Evolutionary conservation across 169 alveolate species (phyloP), one percentile per base, ranked within the genome.

Genomic region (Plasmodium gonderi): DNA sequence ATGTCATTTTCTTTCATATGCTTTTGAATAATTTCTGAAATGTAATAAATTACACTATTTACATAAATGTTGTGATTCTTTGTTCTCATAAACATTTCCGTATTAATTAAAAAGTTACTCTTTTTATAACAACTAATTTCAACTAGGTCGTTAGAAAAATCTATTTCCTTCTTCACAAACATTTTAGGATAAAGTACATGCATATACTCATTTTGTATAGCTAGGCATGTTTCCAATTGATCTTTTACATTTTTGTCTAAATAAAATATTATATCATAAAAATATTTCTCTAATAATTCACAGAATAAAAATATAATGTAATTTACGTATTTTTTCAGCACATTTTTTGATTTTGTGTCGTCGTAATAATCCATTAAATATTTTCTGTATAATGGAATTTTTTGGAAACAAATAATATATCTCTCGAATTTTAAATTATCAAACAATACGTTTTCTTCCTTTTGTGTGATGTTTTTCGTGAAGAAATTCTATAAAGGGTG

Each of bases 181-280:
- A 83, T 83, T 51, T 83, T 74, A 26, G 92, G 92, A 60, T 83
- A 83, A 47, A 83, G 64, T 51, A 83, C 42, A 33, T 83, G 72
- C 92, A 83, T 83, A 60, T 83, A 83, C 68, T 69, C 92, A 64
- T 83, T 83, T 64, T 83, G 92, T 23, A 69, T 47, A 11, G 40
- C 74, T 72, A 83, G 64, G 26, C 75, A 83, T 3, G 33, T 36
- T 72, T 51, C 44, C 64, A 83, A 72, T 54, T 83, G 47, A 49
- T 83, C 92, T 60, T 83, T 47, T 29, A 83, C 68, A 69, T 83
- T 72, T 49, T 74, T 40, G 44, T 83, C 92, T 72, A 83, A 83
- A 40, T 69, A 68, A 83, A 72, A 83, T 83, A 83, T 83, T 17
- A 69, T 33, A 76, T 83, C 92, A 60, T 83, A 83, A 83, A 83